Percentiles rank a stretch among this genome's conserved stretches.
Conservation (phyloP, 2,329 filamentous ascomycete species). For the Ophiostoma angusticollis region DNA sequence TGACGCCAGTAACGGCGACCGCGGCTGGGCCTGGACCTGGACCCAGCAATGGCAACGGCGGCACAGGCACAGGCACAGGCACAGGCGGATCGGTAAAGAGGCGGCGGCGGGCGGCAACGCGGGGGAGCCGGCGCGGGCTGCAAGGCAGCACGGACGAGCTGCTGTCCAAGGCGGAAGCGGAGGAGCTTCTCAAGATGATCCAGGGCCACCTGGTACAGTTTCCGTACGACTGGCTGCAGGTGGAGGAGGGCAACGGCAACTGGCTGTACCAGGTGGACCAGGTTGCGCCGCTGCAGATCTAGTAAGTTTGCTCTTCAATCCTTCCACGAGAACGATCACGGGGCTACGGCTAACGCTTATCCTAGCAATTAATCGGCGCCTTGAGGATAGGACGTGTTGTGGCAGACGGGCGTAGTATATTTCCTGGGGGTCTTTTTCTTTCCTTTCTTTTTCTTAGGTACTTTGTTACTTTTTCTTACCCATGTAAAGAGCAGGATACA, state of each 20-base stretch:
- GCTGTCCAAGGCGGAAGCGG: slow-evolving; percentile 61
- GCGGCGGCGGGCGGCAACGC: slow-evolving; percentile 57
- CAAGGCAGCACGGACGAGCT: slow-evolving; percentile 59
- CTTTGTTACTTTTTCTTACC: too few relatives aligned
- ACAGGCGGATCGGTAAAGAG: slow-evolving; percentile 39
- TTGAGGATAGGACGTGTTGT: too few relatives aligned
- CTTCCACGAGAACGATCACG: too few relatives aligned
- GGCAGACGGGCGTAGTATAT: too few relatives aligned
- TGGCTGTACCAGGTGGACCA: slow-evolving; percentile 97
- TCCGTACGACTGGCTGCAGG: slow-evolving; percentile 90
- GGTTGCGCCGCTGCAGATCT: slow-evolving; percentile 92
- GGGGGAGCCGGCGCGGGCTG: slow-evolving; percentile 51
- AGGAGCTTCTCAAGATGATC: slow-evolving; percentile 65
- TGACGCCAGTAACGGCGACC: background rate
- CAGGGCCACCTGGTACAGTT: slow-evolving; percentile 86
- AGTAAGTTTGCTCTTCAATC: slow-evolving; percentile 45
- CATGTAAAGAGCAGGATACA: too few relatives aligned
- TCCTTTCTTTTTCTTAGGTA: background rate
- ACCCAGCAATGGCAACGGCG: slow-evolving; percentile 16
- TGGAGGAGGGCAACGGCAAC: slow-evolving; percentile 83
- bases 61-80: background rate
- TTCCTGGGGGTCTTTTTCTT: background rate
- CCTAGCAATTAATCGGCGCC: slow-evolving; percentile 4
- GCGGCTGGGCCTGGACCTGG: background rate
- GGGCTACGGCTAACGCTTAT: too few relatives aligned